Conservation (phyloP, 2,329 filamentous ascomycete genomes). For the Chaetoscypha palmicola region DNA sequence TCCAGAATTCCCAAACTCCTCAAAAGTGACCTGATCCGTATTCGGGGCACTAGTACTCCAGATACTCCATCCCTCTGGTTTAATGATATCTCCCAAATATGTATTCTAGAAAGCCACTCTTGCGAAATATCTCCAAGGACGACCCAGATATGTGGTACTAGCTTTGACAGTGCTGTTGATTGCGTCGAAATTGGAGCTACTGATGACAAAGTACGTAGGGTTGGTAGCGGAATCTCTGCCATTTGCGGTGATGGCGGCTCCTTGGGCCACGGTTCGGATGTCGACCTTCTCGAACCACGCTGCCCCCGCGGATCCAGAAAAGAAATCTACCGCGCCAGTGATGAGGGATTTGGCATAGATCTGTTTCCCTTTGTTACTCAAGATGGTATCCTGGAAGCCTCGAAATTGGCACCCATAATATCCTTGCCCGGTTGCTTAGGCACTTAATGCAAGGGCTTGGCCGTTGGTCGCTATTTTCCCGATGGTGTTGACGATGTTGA, state of each 20-base stretch:
- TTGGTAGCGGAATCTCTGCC: conserved; percentile 34
- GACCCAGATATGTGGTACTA: conserved; percentile 42
- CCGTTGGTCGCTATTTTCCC: conserved; percentile 33
- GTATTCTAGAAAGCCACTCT: conserved; percentile 46
- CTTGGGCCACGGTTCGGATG: conserved; percentile 39
- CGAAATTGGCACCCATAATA: conserved; percentile 50
- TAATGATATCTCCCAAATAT: conserved; percentile 41
- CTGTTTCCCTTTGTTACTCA: conserved; percentile 43
- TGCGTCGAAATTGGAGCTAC: conserved; percentile 41
- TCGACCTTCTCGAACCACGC: conserved; percentile 43
- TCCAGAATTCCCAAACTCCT: conserved; percentile 46
- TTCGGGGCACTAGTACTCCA: conserved; percentile 37
- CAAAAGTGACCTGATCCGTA: conserved; percentile 42
- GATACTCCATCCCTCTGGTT: conserved; percentile 41
- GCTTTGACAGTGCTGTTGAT: conserved; percentile 34
- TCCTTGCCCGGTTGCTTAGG: conserved; percentile 44
- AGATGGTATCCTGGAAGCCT: conserved; percentile 50
- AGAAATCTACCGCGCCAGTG: conserved; percentile 51
- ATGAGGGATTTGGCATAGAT: conserved; percentile 50
- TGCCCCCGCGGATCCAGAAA: conserved; percentile 46
- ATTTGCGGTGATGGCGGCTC: conserved; percentile 41
- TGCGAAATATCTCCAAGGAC: conserved; percentile 44
- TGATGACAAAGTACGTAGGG: conserved; percentile 47
- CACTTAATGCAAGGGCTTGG: conserved; percentile 47
- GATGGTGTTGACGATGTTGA: conserved; percentile 39